A percentile compares a stretch with the other conserved stretches of the same genome.
These are phyloP conservation scores for Phytophthora cactorum DNA, from an alignment of 352 stramenopile genomes.

Conservation along the genomic window DNA sequence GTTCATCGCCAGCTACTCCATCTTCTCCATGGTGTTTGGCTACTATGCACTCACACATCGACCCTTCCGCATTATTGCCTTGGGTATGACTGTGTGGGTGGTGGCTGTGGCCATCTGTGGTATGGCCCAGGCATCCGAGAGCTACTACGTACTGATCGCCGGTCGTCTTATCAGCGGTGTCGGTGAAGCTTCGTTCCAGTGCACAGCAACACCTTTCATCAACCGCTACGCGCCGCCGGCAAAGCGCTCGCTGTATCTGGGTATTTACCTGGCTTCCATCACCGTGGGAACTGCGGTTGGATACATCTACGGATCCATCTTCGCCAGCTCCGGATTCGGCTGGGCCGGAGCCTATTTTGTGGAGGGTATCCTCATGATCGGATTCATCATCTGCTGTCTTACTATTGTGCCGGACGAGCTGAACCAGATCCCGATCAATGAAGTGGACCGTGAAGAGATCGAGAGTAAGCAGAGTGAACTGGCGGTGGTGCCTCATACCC, in stretches of 20 bases:
- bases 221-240: conserved; percentile 80
- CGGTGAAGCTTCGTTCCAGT: conserved; percentile 93
- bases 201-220: conserved; percentile 94
- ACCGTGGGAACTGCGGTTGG: conserved; percentile 91
- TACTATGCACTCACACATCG: conserved; percentile 89
- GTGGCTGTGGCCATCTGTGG: conserved; percentile 90
- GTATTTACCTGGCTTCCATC: conserved; percentile 93
- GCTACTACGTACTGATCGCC: conserved; percentile 91
- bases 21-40: conserved; percentile 92
- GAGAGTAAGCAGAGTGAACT: conserved; percentile 29
- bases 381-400: conserved; percentile 72
- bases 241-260: conserved; percentile 88
- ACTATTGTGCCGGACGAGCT: conserved; percentile 63
- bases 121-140: conserved; percentile 72
- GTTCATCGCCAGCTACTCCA: conserved; percentile 95
- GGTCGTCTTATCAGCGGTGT: conserved; percentile 89
- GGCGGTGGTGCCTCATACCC: conserved; percentile 26
- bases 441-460: conserved; percentile 24
- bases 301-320: conserved; percentile 89
- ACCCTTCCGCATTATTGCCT: conserved; percentile 91
- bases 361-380: conserved; percentile 85
- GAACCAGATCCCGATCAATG: conserved; percentile 53
- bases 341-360: conserved; percentile 91
- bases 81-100: conserved; percentile 92
- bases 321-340: conserved; percentile 60